These are phyloP conservation scores for Lactarius akahatsu DNA, from an alignment of 768 basidiomycete species.

Conservation along the genomic window DNA sequence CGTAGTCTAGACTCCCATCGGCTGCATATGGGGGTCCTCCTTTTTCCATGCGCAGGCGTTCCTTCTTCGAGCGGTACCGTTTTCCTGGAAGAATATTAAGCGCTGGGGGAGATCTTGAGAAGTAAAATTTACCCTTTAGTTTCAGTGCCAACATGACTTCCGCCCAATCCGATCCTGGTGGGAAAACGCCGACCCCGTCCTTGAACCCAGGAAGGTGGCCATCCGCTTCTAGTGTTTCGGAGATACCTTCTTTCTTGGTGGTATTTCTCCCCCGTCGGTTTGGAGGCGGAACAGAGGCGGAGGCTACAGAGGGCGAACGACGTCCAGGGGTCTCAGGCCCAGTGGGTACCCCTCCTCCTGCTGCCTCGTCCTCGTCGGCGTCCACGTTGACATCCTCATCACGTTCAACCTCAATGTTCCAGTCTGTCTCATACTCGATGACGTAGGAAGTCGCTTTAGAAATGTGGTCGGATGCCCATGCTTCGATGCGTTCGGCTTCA, in stretches of 20 bases:
- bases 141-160: slow-evolving; percentile 70
- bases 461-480: slow-evolving; percentile 73
- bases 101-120: background rate
- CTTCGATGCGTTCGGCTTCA: slow-evolving; percentile 71
- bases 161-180: slow-evolving; percentile 69
- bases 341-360: slow-evolving; percentile 18
- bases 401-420: slow-evolving; percentile 76
- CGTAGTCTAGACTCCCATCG: slow-evolving; percentile 81
- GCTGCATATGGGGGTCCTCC: slow-evolving; percentile 65
- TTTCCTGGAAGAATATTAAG: slow-evolving; percentile 49
- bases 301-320: slow-evolving; percentile 34
- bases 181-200: slow-evolving; percentile 74
- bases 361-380: slow-evolving; percentile 46
- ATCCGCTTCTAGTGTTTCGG: slow-evolving; percentile 60
- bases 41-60: slow-evolving; percentile 72
- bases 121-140: slow-evolving; percentile 55
- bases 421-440: slow-evolving; percentile 79
- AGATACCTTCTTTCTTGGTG: slow-evolving; percentile 38
- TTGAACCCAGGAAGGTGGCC: slow-evolving; percentile 74
- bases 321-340: slow-evolving; percentile 33
- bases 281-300: slow-evolving; percentile 25
- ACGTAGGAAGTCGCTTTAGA: slow-evolving; percentile 66
- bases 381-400: slow-evolving; percentile 36
- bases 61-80: slow-evolving; percentile 78
- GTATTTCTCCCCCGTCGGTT: slow-evolving; percentile 41